phyloP scores from a whole-genome alignment of 495 filamentous ascomycete species.

The Lophiostoma macrostomum region DNA sequence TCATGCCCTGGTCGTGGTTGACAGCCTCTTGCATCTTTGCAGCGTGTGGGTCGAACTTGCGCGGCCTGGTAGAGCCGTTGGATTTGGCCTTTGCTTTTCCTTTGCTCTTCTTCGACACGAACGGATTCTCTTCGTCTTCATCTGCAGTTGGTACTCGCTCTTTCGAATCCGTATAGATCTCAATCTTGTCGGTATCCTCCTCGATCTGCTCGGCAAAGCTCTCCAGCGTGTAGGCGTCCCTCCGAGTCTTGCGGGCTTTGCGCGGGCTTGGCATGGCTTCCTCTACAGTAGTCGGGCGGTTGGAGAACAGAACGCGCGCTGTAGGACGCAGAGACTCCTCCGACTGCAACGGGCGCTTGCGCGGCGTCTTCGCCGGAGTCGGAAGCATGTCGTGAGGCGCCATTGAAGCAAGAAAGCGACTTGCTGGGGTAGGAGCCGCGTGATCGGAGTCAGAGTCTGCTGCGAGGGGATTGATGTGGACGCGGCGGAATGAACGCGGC shows the following conservation, averaged over 20 bases:
- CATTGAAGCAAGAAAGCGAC: conserved; percentile 20
- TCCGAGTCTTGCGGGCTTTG: conserved; percentile 53
- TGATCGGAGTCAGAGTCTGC: conserved; percentile 34
- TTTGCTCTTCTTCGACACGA: conserved; percentile 51
- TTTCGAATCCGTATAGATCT: conserved; percentile 86
- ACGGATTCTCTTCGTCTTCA: conserved; percentile 67
- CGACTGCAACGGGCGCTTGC: conserved; percentile 57
- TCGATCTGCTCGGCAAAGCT: conserved; percentile 60
- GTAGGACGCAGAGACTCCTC: conserved; percentile 57
- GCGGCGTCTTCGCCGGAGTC: conserved; percentile 87
- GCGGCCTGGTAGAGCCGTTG: conserved; percentile 17
- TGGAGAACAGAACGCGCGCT: conserved; percentile 70
- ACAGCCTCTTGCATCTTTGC: conserved; percentile 58
- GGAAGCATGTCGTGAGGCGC: conserved; percentile 60
- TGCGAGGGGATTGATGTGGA: conserved; percentile 5
- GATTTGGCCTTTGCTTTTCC: conserved; percentile 36
- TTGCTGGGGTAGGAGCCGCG: conserved; percentile 18
- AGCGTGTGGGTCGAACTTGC: conserved; percentile 11
- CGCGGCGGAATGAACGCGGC: conserved; percentile 14
- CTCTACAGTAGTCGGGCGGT: conserved; percentile 45
- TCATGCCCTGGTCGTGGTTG: conserved; percentile 69
- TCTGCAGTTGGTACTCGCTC: conserved; percentile 77
- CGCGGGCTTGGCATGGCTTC: conserved; percentile 60
- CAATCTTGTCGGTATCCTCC: conserved; percentile 50
- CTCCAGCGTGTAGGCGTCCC: conserved; percentile 64